Evolutionary conservation across 192 early-diverging fungal species (phyloP).

Genomic region (Rhizoclosmatium sp.): DNA sequence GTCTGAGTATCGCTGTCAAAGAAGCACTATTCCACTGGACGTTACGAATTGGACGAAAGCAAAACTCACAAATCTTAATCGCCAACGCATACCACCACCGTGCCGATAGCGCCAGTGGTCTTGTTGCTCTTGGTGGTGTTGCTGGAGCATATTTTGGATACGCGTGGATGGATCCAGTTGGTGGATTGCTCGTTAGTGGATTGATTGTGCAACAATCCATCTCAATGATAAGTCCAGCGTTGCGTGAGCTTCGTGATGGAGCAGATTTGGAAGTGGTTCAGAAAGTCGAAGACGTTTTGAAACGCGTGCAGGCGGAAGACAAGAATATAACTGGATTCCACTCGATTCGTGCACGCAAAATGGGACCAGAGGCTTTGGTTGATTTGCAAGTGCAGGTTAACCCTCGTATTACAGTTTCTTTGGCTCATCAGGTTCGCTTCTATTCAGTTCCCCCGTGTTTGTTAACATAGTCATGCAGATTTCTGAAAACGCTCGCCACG

Average conservation of each 20-base stretch:
- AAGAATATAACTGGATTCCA: slow-evolving; percentile 53
- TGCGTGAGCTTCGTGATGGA: slow-evolving; percentile 63
- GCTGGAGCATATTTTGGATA: slow-evolving; percentile 75
- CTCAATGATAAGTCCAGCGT: slow-evolving; percentile 66
- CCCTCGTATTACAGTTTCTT: slow-evolving; percentile 51
- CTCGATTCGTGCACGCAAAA: slow-evolving; percentile 59
- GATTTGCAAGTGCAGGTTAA: slow-evolving; percentile 63
- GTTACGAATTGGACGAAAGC: slow-evolving; percentile 67
- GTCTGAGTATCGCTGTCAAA: slow-evolving; percentile 73
- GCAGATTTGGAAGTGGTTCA: slow-evolving; percentile 38
- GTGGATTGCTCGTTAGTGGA: slow-evolving; percentile 76
- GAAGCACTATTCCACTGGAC: slow-evolving; percentile 79
- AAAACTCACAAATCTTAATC: slow-evolving; percentile 74
- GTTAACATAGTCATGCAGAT: slow-evolving; percentile 46
- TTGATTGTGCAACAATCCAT: slow-evolving; percentile 27
- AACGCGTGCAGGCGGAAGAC: slow-evolving; percentile 37
- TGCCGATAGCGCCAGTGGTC: slow-evolving; percentile 74
- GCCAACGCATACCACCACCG: slow-evolving; percentile 93
- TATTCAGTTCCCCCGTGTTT: background rate
- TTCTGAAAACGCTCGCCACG: slow-evolving; percentile 41
- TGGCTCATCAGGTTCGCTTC: slow-evolving; percentile 48
- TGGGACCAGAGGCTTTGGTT: slow-evolving; percentile 63
- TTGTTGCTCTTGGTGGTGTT: slow-evolving; percentile 78
- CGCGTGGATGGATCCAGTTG: slow-evolving; percentile 76
- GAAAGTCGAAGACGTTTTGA: slow-evolving; percentile 40